Evolutionary conservation across 805 yeast genomes (phyloP).

Genomic region (Ogataea corticis): DNA sequence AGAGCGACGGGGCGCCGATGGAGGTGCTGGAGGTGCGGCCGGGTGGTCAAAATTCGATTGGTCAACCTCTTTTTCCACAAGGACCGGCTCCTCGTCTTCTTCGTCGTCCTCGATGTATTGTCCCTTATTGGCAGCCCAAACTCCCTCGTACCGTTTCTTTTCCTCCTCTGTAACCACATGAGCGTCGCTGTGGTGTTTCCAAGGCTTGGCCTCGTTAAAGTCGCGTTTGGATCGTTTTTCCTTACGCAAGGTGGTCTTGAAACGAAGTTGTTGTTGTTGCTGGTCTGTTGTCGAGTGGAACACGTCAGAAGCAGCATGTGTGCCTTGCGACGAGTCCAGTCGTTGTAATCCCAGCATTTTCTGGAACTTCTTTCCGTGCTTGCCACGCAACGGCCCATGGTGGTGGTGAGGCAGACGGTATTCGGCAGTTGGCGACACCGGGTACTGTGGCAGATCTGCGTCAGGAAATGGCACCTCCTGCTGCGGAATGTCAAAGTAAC

Average conservation of each 20-base stretch:
- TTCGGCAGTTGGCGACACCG: slow-evolving; percentile 17
- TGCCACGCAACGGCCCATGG: slow-evolving; percentile 26
- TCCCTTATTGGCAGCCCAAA: slow-evolving; percentile 90
- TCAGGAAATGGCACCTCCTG: background rate
- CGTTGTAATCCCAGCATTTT: slow-evolving; percentile 24
- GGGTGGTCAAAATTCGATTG: no score
- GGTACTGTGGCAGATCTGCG: slow-evolving; percentile 24
- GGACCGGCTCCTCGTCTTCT: slow-evolving; percentile 2
- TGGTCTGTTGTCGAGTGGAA: background rate
- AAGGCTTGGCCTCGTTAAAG: slow-evolving; percentile 88
- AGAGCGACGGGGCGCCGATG: background rate
- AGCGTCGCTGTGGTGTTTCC: slow-evolving; percentile 80
- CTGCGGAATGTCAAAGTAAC: slow-evolving; percentile 1
- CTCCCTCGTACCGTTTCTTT: slow-evolving; percentile 85
- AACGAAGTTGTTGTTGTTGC: slow-evolving; percentile 33
- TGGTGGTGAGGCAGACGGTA: slow-evolving; percentile 23
- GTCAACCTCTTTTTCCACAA: background rate
- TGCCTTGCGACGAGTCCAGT: slow-evolving; percentile 13
- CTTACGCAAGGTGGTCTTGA: slow-evolving; percentile 54
- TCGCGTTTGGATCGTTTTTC: slow-evolving; percentile 33
- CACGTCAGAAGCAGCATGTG: background rate
- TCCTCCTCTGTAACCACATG: slow-evolving; percentile 56
- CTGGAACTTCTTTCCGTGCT: slow-evolving; percentile 23
- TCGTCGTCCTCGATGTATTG: slow-evolving; percentile 40
- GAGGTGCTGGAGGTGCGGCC: no score